Evolutionary conservation across 768 basidiomycete genomes (phyloP), one percentile per base, ranked within the genome.

Genomic region (Suillus spraguei): DNA sequence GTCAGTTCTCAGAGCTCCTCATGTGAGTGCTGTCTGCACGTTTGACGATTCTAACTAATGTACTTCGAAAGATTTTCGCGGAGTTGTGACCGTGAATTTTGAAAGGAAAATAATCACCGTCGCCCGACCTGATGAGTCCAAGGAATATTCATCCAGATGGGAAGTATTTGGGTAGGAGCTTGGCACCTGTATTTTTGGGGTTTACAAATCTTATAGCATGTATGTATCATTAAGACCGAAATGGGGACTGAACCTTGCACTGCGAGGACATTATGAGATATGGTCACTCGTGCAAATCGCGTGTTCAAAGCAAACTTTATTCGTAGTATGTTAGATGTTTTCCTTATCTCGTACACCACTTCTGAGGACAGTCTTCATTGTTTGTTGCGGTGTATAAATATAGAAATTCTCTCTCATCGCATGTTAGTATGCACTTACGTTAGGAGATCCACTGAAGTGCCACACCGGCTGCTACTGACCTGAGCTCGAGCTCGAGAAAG

Each of bases 61-160:
- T 5, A 17, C 17, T 16, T 32, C 20, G 11, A 70, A 17, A 65
- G 65, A 55, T 64, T 59, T 64, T 53, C 3, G 65, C 65, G 3
- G 65, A 65, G 44, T 53, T 56, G 16, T 65, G 46, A 65, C 11
- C 13, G 14, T 32, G 6, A 16, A 50, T 58, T 4, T 33, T 28
- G 42, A 32, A 20, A 33, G 28, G 32, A 39, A 1, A 38, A 39
- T 20, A 14, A 55, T 58, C 33, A 16, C 17, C 6, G 20, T 59
- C 4, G 4, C 54, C 10, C 32, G 17, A 17, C 24, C 13, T 41
- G 17, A 20, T 28, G 24, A 11, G 3, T 39, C 17, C 13, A 7
- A 53, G 20, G 5, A 33, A 35, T 33, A 11, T 10, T 33, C 16
- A 17, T 33, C 1, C 5, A 5, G 22, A 24, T 55, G 22, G 2